These are phyloP conservation scores for Luvunga scandens DNA, from an alignment of 345 rosid species.

Conservation along the genomic window DNA sequence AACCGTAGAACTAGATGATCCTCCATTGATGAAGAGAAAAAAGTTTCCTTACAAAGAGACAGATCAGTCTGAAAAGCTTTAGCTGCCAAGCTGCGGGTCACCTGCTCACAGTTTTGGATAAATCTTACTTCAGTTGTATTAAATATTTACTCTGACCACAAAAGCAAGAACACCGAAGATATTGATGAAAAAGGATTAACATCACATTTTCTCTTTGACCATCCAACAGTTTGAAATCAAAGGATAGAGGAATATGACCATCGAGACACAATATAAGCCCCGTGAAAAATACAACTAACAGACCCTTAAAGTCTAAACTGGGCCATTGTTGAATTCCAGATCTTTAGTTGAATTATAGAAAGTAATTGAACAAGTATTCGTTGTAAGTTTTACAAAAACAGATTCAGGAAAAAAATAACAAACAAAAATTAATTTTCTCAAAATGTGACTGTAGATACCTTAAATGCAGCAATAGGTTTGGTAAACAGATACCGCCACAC, in stretches of 20 bases:
- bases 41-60: constrained; percentile 83
- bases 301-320: neutral
- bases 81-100: constrained; percentile 84
- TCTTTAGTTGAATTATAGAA: neutral
- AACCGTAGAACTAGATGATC: constrained; percentile 72
- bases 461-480: constrained; percentile 81
- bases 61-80: constrained; percentile 81
- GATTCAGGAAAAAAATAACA: neutral
- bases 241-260: neutral
- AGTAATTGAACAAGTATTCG: neutral
- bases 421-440: neutral
- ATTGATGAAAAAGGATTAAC: neutral
- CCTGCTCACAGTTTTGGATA: constrained; percentile 41
- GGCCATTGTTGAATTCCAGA: neutral
- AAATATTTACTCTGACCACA: neutral
- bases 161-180: neutral
- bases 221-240: neutral
- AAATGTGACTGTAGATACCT: constrained; percentile 42
- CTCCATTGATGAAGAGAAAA: constrained; percentile 74
- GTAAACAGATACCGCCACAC: constrained; percentile 87
- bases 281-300: neutral
- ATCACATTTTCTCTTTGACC: neutral
- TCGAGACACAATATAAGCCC: neutral
- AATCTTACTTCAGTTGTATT: neutral
- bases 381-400: neutral